These are phyloP conservation scores for Clarireedia sp. DNA, from an alignment of 2,329 filamentous ascomycete genomes.

Conservation along the genomic window DNA sequence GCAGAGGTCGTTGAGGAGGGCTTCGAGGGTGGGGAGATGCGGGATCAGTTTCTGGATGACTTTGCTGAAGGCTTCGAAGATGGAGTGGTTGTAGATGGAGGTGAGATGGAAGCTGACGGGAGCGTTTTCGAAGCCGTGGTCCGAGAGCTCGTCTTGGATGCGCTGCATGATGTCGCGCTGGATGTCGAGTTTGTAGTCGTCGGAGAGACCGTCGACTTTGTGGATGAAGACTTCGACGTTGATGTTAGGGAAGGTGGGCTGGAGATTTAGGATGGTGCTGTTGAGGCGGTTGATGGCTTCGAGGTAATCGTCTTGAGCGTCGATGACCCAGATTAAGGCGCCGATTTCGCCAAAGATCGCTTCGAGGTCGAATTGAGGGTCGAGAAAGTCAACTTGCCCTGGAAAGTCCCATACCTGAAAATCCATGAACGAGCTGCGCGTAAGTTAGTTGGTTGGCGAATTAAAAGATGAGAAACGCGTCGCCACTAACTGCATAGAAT, in stretches of 20 bases:
- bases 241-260: constrained; percentile 82
- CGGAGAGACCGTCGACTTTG: constrained; percentile 95
- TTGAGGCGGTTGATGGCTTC: constrained; percentile 84
- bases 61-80: constrained; percentile 97
- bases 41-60: constrained; percentile 97
- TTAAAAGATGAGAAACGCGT: neutral
- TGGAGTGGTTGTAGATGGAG: constrained; percentile 96
- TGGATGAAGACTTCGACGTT: constrained; percentile 99
- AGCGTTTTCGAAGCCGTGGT: constrained; percentile 87
- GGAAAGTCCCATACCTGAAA: constrained; percentile 98
- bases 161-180: constrained; percentile 94
- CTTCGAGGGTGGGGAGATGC: constrained; percentile 84
- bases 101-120: constrained; percentile 94
- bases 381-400: constrained; percentile 87
- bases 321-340: constrained; percentile 95
- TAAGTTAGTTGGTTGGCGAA: constrained; percentile 10
- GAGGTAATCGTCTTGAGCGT: constrained; percentile 95
- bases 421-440: constrained; percentile 86
- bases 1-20: constrained; percentile 87
- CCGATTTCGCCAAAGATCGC: constrained; percentile 92
- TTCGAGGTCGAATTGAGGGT: constrained; percentile 82
- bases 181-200: constrained; percentile 93
- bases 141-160: constrained; percentile 91
- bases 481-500: constrained; percentile 76
- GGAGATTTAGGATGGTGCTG: constrained; percentile 79